Evolutionary conservation across 768 basidiomycete species (phyloP).

Genomic region (Mrakia gelida): DNA sequence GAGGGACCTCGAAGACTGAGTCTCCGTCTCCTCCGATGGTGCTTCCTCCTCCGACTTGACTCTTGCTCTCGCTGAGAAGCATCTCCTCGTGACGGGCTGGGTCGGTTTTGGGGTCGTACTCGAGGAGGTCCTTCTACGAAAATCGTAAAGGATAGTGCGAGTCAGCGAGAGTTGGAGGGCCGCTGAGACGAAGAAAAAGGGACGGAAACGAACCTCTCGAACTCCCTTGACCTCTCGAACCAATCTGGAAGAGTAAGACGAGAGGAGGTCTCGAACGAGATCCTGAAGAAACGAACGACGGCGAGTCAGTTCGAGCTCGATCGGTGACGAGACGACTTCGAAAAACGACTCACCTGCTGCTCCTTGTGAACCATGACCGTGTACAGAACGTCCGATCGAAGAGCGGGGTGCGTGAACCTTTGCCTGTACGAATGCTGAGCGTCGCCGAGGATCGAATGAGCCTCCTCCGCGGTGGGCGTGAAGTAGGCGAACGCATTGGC

Average conservation of each 20-base stretch:
- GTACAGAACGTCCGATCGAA: conserved; percentile 71
- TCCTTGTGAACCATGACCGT: conserved; percentile 35
- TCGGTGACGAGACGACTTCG: neutral
- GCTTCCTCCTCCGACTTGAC: neutral
- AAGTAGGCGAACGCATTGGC: conserved; percentile 70
- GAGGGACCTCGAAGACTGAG: conserved; percentile 8
- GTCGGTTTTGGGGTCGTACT: conserved; percentile 26
- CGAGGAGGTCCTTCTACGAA: conserved; percentile 16
- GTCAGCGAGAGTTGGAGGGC: neutral
- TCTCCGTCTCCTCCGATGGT: conserved; percentile 24
- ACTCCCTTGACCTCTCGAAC: conserved; percentile 29
- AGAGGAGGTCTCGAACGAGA: conserved; percentile 29
- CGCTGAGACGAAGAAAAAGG: neutral
- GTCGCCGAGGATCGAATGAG: conserved; percentile 59
- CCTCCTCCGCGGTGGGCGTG: conserved; percentile 56
- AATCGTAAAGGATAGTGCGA: neutral
- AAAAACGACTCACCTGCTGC: conserved; percentile 19
- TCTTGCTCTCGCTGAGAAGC: neutral
- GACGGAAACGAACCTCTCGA: conserved; percentile 21
- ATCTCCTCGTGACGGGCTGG: conserved; percentile 4
- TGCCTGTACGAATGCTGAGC: conserved; percentile 49
- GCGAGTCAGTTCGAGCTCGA: neutral
- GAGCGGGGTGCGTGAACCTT: conserved; percentile 82
- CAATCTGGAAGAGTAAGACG: conserved; percentile 26
- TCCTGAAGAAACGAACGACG: neutral